Evolutionary conservation across 2,329 filamentous ascomycete species (phyloP), one percentile per base, ranked within the genome.

Genomic region (Penicillium sp.): DNA sequence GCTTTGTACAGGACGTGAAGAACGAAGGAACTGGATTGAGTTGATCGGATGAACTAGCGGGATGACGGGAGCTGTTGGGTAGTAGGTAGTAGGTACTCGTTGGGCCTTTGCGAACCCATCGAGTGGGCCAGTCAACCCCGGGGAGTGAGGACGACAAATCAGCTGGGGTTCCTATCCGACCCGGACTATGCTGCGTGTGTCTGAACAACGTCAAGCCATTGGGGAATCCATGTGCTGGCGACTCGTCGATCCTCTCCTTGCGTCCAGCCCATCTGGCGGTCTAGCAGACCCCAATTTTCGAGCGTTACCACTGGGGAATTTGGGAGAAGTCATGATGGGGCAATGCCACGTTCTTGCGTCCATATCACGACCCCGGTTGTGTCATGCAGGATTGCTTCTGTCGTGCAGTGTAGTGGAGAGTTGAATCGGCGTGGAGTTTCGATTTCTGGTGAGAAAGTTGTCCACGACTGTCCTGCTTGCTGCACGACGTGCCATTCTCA

Each of bases 181-280:
- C 58, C 58, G 56, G 49, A 58, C 49, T 7, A 49, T 37, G 42
- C 59, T 55, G 60, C 55, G 64, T 60, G 62, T 55, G 53, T 65
- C 55, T 65, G 51, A 58, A 62, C 38, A 20, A 25, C 61, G 49
- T 54, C 48, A 58, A 57, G 54, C 54, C 42, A 61, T 55, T 62
- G 17, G 39, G n/a, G 49, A 45, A 51, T 48, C 47, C 54, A 62
- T 67, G 65, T 55, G 64, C 60, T 57, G 62, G 28, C 28, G 28
- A 31, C 62, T 50, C 51, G 62, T 64, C 63, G 63, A 66, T 67
- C 62, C 53, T 61, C 54, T 48, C 61, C 66, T 68, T 68, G 65
- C 66, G 54, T 63, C 55, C 52, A 50, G 58, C 53, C 41, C 55
- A 59, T 66, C 60, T 68, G 54, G 66, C 66, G 66, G 66, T 68